These are phyloP conservation scores for Saturnispora saitoi DNA, from an alignment of 805 yeast genomes.

Conservation along the genomic window DNA sequence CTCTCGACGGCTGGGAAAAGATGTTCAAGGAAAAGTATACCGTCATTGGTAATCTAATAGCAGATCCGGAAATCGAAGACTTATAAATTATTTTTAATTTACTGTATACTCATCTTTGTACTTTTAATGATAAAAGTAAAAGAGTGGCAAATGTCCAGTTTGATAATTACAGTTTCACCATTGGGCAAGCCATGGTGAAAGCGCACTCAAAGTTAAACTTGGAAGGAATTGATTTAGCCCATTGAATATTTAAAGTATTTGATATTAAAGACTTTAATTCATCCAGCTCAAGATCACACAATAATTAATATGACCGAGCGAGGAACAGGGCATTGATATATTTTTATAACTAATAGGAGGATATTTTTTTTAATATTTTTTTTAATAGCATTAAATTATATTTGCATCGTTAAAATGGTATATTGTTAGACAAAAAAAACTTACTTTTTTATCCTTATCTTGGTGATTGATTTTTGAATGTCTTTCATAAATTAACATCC, in stretches of 20 bases:
- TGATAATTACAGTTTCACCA: conserved; percentile 34
- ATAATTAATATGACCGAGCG: conserved; percentile 42
- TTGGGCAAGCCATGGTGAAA: conserved; percentile 30
- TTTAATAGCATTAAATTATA: not conserved
- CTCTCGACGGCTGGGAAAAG: conserved; percentile 77
- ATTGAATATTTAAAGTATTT: conserved; percentile 22
- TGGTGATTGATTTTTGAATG: not conserved
- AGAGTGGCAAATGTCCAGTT: conserved; percentile 23
- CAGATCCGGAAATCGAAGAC: conserved; percentile 24
- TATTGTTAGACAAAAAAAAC: not conserved
- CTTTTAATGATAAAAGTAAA: not conserved
- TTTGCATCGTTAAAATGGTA: conserved; percentile 3
- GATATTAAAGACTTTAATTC: conserved; percentile 13
- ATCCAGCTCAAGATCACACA: conserved; percentile 56
- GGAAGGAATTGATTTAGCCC: conserved; percentile 37
- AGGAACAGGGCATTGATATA: conserved; percentile 44
- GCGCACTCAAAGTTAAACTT: conserved; percentile 54
- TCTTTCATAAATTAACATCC: conserved; percentile 52
- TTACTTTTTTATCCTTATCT: not conserved
- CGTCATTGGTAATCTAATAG: conserved; percentile 62
- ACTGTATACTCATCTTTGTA: not conserved
- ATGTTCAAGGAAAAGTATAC: conserved; percentile 79
- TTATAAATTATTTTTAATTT: not conserved
- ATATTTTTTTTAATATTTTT: not conserved
- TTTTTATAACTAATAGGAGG: not conserved